These are phyloP conservation scores for Alloascoidea hylecoeti DNA, from an alignment of 805 yeast species.

Conservation along the genomic window DNA sequence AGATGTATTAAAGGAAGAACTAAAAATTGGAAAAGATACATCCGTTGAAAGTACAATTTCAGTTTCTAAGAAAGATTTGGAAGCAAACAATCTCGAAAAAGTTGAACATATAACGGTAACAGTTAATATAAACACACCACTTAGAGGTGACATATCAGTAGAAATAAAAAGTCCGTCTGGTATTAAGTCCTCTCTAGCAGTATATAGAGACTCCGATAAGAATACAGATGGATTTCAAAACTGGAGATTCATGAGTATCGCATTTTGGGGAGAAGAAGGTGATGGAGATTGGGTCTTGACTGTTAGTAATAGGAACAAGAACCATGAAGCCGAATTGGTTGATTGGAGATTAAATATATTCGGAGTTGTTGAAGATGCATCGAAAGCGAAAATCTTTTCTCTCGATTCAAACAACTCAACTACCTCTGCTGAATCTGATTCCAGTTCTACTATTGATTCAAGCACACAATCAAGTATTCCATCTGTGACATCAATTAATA, in stretches of 20 bases:
- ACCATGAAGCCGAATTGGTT: conserved; percentile 24
- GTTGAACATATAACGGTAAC: conserved; percentile 81
- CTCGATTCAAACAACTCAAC: conserved; percentile 3
- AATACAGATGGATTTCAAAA: conserved; percentile 44
- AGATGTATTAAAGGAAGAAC: conserved; percentile 22
- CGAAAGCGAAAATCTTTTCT: conserved; percentile 40
- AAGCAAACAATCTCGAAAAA: conserved; percentile 44
- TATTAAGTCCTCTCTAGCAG: conserved; percentile 58
- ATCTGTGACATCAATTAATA: background rate
- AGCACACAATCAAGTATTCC: background rate
- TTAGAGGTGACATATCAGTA: conserved; percentile 59
- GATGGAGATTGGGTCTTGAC: conserved; percentile 72
- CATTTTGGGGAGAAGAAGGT: conserved; percentile 88
- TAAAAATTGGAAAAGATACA: conserved; percentile 9
- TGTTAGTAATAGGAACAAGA: conserved; percentile 26
- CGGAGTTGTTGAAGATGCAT: conserved; percentile 63
- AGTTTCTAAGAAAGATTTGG: conserved; percentile 34
- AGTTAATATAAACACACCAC: conserved; percentile 48
- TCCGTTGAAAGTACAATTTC: conserved; percentile 18
- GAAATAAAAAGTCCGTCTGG: conserved; percentile 66
- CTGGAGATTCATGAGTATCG: conserved; percentile 97
- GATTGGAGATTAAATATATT: conserved; percentile 71
- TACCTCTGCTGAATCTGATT: too few relatives aligned
- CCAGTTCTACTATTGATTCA: background rate
- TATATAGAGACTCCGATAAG: conserved; percentile 44